Evolutionary conservation across 208 protist genomes (phyloP).

Genomic region (Crithidia thermophila): DNA sequence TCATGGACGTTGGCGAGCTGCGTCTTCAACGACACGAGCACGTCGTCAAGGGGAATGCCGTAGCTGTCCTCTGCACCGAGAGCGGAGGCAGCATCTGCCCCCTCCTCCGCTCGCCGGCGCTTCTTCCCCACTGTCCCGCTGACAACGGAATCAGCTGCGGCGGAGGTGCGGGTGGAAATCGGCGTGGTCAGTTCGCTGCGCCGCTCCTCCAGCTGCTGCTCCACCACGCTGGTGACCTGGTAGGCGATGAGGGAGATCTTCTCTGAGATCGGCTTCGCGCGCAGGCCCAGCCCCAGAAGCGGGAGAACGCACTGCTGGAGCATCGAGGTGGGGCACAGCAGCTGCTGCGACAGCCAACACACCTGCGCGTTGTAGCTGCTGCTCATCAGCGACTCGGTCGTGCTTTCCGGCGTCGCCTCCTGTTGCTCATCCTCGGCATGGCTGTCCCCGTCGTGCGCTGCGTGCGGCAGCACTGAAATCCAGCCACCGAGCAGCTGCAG

Average conservation of each 20-base stretch:
- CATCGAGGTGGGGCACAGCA: constrained; percentile 25
- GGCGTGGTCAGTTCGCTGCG: constrained; percentile 34
- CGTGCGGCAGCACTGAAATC: constrained; percentile 60
- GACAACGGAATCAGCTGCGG: background rate
- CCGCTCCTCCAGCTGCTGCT: constrained; percentile 77
- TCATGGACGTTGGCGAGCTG: constrained; percentile 33
- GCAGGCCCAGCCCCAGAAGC: constrained; percentile 51
- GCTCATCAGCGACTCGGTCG: background rate
- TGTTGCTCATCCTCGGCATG: background rate
- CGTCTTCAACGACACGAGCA: constrained; percentile 38
- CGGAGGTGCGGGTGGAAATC: background rate
- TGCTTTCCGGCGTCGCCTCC: background rate
- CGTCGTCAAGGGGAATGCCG: constrained; percentile 30
- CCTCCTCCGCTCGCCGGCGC: constrained; percentile 1
- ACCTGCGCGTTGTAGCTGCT: constrained; percentile 29
- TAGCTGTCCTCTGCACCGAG: constrained; percentile 2
- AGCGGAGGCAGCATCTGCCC: background rate
- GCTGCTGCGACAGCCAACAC: constrained; percentile 43
- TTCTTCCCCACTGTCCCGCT: constrained; percentile 18
- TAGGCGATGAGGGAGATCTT: constrained; percentile 57
- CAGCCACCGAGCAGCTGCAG: constrained; percentile 81
- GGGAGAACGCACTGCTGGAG: constrained; percentile 42
- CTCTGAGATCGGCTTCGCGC: constrained; percentile 51
- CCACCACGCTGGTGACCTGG: constrained; percentile 57
- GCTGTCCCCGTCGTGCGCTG: constrained; percentile 6